These are phyloP conservation scores for Xylaria sp. DNA, from an alignment of 2,329 filamentous ascomycete species.

Conservation along the genomic window DNA sequence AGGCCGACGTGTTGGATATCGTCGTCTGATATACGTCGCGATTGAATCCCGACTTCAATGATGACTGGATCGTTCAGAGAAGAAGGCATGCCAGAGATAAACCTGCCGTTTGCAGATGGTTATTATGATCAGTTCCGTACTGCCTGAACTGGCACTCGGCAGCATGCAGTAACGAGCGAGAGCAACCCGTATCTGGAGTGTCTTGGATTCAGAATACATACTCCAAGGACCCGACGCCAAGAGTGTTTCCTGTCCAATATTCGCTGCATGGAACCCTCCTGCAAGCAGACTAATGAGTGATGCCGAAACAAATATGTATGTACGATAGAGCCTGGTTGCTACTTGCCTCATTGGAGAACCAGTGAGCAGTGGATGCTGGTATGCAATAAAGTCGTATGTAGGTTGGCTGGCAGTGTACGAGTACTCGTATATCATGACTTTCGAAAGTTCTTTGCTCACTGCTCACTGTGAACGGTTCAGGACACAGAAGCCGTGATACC, in stretches of 20 bases:
- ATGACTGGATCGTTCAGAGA: constrained; percentile 13
- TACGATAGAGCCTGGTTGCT: constrained; percentile 12
- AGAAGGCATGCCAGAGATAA: constrained; percentile 11
- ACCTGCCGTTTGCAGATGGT: constrained; percentile 10
- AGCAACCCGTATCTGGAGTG: constrained; percentile 12
- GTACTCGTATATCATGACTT: too few relatives aligned
- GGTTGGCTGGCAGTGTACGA: too few relatives aligned
- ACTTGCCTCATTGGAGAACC: constrained; percentile 15
- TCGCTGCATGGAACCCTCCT: constrained; percentile 21
- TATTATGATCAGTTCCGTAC: constrained; percentile 3
- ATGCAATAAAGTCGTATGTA: not conserved
- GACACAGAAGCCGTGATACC: constrained; percentile 7
- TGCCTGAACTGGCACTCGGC: constrained; percentile 5
- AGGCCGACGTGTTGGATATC: constrained; percentile 5
- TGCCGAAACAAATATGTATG: constrained; percentile 6
- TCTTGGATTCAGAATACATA: constrained; percentile 13
- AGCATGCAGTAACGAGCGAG: constrained; percentile 18
- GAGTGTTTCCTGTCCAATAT: constrained; percentile 18
- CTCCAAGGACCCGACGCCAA: constrained; percentile 22
- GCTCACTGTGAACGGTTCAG: constrained; percentile 2
- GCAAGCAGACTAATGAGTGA: constrained; percentile 9
- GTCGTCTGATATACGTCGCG: constrained; percentile 3
- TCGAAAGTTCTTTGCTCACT: not conserved
- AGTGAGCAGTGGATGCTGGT: constrained; percentile 9
- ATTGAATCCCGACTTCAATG: constrained; percentile 1